Base-by-base conservation (phyloP, 1,284 basidiomycete genomes). In the Apiotrichum gamsii region DNA sequence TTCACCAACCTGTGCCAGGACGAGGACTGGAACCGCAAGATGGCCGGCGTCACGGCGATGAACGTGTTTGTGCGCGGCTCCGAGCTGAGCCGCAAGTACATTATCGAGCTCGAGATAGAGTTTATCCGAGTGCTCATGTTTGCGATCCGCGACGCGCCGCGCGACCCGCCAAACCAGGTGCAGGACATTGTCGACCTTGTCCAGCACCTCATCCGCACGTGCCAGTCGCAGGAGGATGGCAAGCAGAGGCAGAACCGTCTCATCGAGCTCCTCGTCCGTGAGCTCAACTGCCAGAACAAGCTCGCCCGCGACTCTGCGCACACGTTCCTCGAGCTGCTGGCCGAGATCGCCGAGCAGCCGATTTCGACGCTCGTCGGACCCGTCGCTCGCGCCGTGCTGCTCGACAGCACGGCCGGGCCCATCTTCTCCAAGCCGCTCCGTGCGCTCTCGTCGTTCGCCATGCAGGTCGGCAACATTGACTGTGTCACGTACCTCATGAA, bases 401-500 rank as follows among this genome's bases (percentile, higher is more conserved):
- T 97, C 40, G 81, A 82, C 16, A 53, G 62, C 10, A 53, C 52
- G 5, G 61, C 69, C 3, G 71, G 71, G 0, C 84, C 86, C 1
- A 94, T 99, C 61, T 98, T 90, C 74, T 88, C 87, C 21, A 98
- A 98, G 68, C 95, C 95, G 16, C 78, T 99, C n/a, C 80, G 95
- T 46, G 95, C 95, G 0, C 78, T 99, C 16, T 91, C 93, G 1
- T 91, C 93, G 2, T 94, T 97, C 66, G 80, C 87, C 14, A 90
- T 94, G 69, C 95, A 99, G 70, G 96, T 98, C 48, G 95, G 93
- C 25, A 91, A 97, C 79, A 93, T 99, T 49, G 95, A 98, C 65
- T 91, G 91, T 11, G 83, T 99, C 52, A 87, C 93, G 16, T 99
- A 93, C 69, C 88, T 89, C 65, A 79, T 94, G 51, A 84, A 81